These are phyloP conservation scores for Aspergillus floridensis DNA, from an alignment of 2,329 filamentous ascomycete genomes.

Conservation along the genomic window DNA sequence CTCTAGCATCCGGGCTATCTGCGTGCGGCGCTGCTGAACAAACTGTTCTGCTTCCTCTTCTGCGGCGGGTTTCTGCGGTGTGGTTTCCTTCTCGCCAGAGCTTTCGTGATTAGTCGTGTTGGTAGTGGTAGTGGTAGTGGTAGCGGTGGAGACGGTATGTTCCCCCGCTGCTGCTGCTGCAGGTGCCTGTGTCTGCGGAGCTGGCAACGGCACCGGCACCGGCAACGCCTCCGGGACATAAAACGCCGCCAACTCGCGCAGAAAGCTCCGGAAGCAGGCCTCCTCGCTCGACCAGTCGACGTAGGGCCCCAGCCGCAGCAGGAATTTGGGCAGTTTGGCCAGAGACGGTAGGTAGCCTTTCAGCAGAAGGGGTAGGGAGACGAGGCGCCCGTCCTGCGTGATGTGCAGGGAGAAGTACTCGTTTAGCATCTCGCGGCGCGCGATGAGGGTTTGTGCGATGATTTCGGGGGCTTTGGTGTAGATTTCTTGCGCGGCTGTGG, in stretches of 20 bases:
- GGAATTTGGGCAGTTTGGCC: slow-evolving; percentile 82
- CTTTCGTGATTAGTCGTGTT: no score
- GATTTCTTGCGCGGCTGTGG: slow-evolving; percentile 54
- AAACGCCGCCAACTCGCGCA: slow-evolving; percentile 83
- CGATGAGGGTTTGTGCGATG: slow-evolving; percentile 67
- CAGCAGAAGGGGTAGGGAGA: slow-evolving; percentile 76
- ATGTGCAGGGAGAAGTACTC: slow-evolving; percentile 93
- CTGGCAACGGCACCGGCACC: slow-evolving; percentile 44
- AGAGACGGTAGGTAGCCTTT: slow-evolving; percentile 86
- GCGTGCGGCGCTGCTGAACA: slow-evolving; percentile 55
- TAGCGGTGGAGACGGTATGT: no score
- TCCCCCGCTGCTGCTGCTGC: no score
- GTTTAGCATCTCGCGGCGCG: slow-evolving; percentile 76
- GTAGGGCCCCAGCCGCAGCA: slow-evolving; percentile 81
- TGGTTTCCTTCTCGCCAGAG: no score
- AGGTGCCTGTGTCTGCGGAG: no score
- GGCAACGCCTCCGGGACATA: slow-evolving; percentile 87
- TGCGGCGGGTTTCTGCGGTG: background rate
- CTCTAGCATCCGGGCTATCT: slow-evolving; percentile 75
- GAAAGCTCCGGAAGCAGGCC: slow-evolving; percentile 76
- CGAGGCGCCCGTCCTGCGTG: slow-evolving; percentile 70
- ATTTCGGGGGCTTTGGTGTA: slow-evolving; percentile 63
- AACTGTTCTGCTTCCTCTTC: slow-evolving; percentile 48
- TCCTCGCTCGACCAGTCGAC: slow-evolving; percentile 86
- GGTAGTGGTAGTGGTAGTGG: no score